Evolutionary conservation across 805 yeast species (phyloP), one percentile per base, ranked within the genome.

Genomic region (Ogataea zsoltii): DNA sequence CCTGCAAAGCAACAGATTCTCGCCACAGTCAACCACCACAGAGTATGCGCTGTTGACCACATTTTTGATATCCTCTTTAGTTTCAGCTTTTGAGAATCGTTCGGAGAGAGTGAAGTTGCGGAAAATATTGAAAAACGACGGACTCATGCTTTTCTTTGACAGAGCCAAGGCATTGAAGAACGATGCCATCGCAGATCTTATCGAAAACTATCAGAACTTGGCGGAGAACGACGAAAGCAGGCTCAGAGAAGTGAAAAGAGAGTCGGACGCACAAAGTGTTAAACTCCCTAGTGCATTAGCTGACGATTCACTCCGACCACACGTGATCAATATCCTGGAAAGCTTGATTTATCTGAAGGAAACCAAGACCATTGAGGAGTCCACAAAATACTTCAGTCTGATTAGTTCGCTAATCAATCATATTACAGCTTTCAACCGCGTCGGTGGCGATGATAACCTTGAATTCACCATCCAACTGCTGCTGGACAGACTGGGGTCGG

Each of bases 41-140:
- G 96, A 90, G 45, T 91, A 87, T 62, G 75, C 85, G 13, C 66
- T 84, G 40, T 73, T 87, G 2, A 82, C 95, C 0, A 70, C 89
- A 71, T 75, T 87, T 32, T 71, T 92, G 33, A 70, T 89, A 28
- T 82, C 83, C 54, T 80, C 89, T 1, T 71, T 91, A 15, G 72
- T 80, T 12, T 75, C 70, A 52, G 80, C 78, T 10, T 54, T 55
- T 39, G 51, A 49, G 2, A 51, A 49, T 13, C 21, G 45, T 1
- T 38, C 60, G 12, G 77, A 71, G 40, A 69, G 94, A 42, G 67
- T 77, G 7, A 79, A 77, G 49, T 62, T 88, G 10, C 75, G 95
- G 41, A 72, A 82, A 1, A 83, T 74, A 53, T 67, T 88, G 46
- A 73, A 73, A 48, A 75, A 82, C 12, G 75, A 78, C 13, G 86